Evolutionary conservation across 495 filamentous ascomycete species (phyloP).

Genomic region (Xylaria nigripes): DNA sequence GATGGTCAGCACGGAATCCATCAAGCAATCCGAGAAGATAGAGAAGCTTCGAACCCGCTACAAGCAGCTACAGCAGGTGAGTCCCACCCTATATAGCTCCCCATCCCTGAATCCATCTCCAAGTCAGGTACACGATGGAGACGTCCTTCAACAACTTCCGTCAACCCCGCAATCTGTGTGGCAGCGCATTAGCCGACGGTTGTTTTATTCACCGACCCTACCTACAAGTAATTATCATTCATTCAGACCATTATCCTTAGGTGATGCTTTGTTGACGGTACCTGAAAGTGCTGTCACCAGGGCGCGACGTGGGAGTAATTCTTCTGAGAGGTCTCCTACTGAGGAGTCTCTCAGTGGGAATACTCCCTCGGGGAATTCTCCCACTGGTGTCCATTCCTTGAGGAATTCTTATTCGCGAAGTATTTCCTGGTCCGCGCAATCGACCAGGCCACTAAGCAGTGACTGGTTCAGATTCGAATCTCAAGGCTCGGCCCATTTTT

Average conservation of each 20-base stretch:
- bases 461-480: background rate
- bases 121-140: slow-evolving; percentile 11
- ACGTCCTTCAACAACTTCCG: slow-evolving; percentile 13
- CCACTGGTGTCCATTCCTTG: background rate
- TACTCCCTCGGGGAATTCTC: background rate
- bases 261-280: slow-evolving; percentile 6
- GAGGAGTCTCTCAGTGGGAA: background rate
- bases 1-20: slow-evolving; percentile 26
- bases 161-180: slow-evolving; percentile 18
- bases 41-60: slow-evolving; percentile 42
- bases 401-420: background rate
- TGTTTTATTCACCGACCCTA: slow-evolving; percentile 2
- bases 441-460: background rate
- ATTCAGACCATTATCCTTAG: slow-evolving; percentile 3
- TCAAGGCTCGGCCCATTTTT: background rate
- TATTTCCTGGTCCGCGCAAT: background rate
- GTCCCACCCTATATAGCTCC: slow-evolving; percentile 21
- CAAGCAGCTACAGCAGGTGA: slow-evolving; percentile 42
- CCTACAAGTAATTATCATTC: slow-evolving; percentile 13
- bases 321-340: background rate
- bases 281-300: slow-evolving; percentile 8
- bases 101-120: background rate
- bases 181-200: slow-evolving; percentile 13
- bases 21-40: slow-evolving; percentile 37
- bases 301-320: background rate